A percentile compares a stretch with the other conserved stretches of the same genome.
phyloP scores from a whole-genome alignment of 106 monocot species.

The Gastrodia elata region DNA sequence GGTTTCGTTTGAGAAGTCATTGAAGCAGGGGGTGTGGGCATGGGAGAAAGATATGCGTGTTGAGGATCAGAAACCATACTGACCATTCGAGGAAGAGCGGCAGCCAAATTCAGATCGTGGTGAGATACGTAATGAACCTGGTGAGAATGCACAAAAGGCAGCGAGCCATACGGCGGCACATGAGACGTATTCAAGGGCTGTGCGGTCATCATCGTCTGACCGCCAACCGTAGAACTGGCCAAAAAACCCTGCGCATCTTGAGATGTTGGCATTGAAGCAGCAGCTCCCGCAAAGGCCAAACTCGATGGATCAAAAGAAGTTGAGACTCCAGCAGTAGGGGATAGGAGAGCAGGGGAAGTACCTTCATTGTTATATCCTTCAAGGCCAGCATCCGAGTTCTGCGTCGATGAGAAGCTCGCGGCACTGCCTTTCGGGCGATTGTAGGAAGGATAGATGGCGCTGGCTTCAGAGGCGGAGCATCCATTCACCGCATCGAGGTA shows the following conservation, averaged over 20 bases:
- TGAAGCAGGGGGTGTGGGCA: background rate
- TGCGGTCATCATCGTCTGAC: background rate
- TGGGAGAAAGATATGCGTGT: constrained; percentile 8
- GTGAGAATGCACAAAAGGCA: constrained; percentile 19
- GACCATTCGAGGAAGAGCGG: background rate
- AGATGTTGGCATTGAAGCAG: background rate
- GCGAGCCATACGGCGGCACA: constrained; percentile 10
- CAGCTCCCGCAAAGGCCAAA: constrained; percentile 4
- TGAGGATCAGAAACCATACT: constrained; percentile 15
- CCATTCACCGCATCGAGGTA: constrained; percentile 53
- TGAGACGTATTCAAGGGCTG: background rate
- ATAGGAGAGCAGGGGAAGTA: constrained; percentile 3
- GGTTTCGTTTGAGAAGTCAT: constrained; percentile 3
- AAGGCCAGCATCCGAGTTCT: constrained; percentile 5
- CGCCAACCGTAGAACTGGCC: background rate
- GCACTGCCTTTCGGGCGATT: constrained; percentile 28
- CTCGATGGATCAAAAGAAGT: constrained; percentile 22
- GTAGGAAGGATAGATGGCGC: background rate
- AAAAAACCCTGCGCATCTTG: background rate
- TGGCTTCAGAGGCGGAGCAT: background rate
- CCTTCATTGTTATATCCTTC: constrained; percentile 10
- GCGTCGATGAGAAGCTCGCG: constrained; percentile 14
- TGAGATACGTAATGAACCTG: constrained; percentile 29
- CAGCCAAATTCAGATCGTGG: constrained; percentile 16
- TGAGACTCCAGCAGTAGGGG: constrained; percentile 11